Conservation (phyloP, 805 yeast genomes). For the Saturnispora hagleri region DNA sequence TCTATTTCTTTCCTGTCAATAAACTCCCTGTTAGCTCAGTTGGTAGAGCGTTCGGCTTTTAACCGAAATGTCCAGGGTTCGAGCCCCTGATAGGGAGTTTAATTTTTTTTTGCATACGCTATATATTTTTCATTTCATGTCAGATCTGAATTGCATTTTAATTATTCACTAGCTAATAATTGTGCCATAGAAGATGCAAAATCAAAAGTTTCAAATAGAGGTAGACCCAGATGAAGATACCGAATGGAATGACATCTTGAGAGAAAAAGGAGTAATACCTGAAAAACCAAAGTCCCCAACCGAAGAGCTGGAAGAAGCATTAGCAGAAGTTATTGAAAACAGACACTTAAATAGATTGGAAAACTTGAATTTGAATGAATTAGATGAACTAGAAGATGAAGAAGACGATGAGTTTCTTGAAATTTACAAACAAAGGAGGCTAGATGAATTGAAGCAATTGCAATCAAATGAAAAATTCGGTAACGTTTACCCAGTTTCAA, state of each 20-base stretch:
- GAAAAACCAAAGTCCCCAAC: slow-evolving; percentile 86
- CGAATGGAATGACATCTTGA: slow-evolving; percentile 94
- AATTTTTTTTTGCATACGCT: neutral
- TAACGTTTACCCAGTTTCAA: slow-evolving; percentile 63
- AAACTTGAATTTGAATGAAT: slow-evolving; percentile 64
- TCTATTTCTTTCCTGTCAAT: too few relatives aligned
- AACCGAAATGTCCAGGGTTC: slow-evolving; percentile 56
- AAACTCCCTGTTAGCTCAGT: slow-evolving; percentile 46
- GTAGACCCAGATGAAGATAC: slow-evolving; percentile 96
- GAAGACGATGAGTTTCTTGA: slow-evolving; percentile 88
- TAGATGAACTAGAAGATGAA: slow-evolving; percentile 83
- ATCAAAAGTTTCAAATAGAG: slow-evolving; percentile 66
- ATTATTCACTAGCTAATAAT: neutral
- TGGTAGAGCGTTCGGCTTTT: slow-evolving; percentile 64
- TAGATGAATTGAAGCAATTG: slow-evolving; percentile 61
- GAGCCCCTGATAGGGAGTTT: slow-evolving; percentile 49
- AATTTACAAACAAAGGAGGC: slow-evolving; percentile 64
- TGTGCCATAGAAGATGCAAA: slow-evolving; percentile 18
- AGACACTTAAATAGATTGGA: slow-evolving; percentile 83
- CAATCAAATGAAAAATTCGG: slow-evolving; percentile 58
- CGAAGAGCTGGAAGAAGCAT: slow-evolving; percentile 75
- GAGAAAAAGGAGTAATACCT: slow-evolving; percentile 88
- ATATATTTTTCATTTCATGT: neutral
- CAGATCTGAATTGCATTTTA: neutral
- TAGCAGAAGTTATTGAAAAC: slow-evolving; percentile 68